phyloP scores from a whole-genome alignment of 2,329 filamentous ascomycete species.

The Madurella fahalii region DNA sequence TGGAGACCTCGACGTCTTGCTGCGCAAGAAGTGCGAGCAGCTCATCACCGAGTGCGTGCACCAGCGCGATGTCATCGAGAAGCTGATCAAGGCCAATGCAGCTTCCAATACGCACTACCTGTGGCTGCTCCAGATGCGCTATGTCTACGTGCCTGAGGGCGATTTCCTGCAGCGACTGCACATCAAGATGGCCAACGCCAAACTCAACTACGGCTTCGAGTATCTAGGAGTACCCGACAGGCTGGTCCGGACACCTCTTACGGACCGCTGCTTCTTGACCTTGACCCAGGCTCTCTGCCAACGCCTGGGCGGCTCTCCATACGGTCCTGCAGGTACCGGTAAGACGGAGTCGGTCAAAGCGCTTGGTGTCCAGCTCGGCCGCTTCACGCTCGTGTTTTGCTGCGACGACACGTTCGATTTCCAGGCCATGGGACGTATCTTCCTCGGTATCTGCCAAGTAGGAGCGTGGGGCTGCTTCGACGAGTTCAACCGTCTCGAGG shows the following conservation, averaged over 20 bases:
- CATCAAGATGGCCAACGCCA: conserved; percentile 96
- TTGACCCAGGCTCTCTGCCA: conserved; percentile 95
- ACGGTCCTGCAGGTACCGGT: conserved; percentile 94
- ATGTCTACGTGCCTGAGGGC: conserved; percentile 79
- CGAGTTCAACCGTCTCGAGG: conserved; percentile 98
- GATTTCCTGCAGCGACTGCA: conserved; percentile 77
- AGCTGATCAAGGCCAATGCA: conserved; percentile 72
- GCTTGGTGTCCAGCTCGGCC: conserved; percentile 88
- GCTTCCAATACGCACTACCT: conserved; percentile 74
- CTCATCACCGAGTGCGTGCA: conserved; percentile 98
- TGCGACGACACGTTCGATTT: conserved; percentile 99
- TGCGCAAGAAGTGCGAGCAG: conserved; percentile 95
- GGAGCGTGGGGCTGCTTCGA: conserved; percentile 99
- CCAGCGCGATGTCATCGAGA: conserved; percentile 89
- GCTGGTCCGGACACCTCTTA: conserved; percentile 92
- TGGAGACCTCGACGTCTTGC: conserved; percentile 79
- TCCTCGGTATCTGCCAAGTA: conserved; percentile 97
- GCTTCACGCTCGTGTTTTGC: conserved; percentile 98
- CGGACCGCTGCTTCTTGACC: conserved; percentile 96
- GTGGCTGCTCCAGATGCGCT: conserved; percentile 97
- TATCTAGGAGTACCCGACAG: conserved; percentile 95
- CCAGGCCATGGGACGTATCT: conserved; percentile 99
- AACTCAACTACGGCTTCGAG: conserved; percentile 93
- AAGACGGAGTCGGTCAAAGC: conserved; percentile 99
- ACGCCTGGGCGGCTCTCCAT: conserved; percentile 91